Base-by-base conservation (phyloP, 805 yeast species). In the Cyberlindnera maritima region DNA sequence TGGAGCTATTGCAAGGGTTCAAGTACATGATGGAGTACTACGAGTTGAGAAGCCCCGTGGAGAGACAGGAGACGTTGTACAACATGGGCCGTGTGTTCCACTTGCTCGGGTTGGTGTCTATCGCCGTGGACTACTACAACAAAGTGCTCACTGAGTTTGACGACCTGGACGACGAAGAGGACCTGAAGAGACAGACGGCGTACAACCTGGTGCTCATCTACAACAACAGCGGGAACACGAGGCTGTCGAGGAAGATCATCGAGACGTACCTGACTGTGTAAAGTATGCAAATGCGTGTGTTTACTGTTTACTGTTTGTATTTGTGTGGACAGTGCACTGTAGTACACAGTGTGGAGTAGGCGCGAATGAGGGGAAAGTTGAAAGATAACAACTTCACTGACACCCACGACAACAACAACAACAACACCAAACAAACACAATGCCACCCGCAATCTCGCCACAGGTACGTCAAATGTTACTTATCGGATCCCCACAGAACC, bases 1-100 rank as follows among this genome's bases (percentile, higher is more conserved):
- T 86, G 48, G 97, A 91, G 60, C 72, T 94, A 19, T 68, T 94
- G 2, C 97, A 94, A 60, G 97, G 97, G 0, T 67, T 94, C 39
- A 80, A 91, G 46, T 90, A 79, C 58, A 62, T 94, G 50, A 65
- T 78, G 60, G 94, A 88, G 55, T 94, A 94, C 57, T 72, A 74
- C 35, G 80, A 78, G 15, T 60, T 75, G 7, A 69, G 94, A 48
- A 63, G 64, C 7, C 39, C 52, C 39, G 72, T 74, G 45, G 90
- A 84, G 54, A 63, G 64, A 35, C 92, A 88, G 64, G 99, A 94
- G 60, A 81, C 85, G 1, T 77, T 80, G 42, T 94, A 85, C 63
- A 94, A 94, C 54, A 57, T 90, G 44, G 99, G 95, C 0, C 73
- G 97, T 33, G 75, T 86, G 4, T 94, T 85, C 66, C 97, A 92